Evolutionary conservation across 208 protist genomes (phyloP), one percentile per base, ranked within the genome.

Genomic region (Trypanosomatidae sp.): DNA sequence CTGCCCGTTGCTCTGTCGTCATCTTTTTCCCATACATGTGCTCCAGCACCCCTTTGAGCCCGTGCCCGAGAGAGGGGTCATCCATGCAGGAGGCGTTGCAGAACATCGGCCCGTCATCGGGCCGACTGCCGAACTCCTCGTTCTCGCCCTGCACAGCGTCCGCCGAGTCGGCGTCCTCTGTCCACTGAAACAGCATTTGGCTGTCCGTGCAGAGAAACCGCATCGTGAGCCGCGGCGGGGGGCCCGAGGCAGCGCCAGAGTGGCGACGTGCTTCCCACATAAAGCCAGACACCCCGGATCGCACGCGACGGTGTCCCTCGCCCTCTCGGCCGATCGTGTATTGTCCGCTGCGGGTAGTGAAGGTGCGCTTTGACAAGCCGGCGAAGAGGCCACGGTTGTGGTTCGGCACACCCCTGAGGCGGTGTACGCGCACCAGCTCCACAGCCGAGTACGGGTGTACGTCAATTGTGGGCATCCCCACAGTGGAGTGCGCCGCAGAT

Each of bases 361-460:
- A 82, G 25, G 62, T 52, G 41, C 59, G 64, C 17, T 47, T 25
- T 13, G 62, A 72, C 49, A 89, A 74, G 12, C 71, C 81, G 0
- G 86, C 85, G 49, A 85, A 90, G 28, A 95, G 69, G 25, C 86
- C 85, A 43, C 90, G 81, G 77, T 95, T 84, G 82, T 95, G 79
- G 28, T 91, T 70, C 2, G 87, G 81, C 1, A 87, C 47, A 19
- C 81, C 82, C 52, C 82, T 64, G 39, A 95, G 78, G 0, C 86
- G 81, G 43, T 85, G 74, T 36, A 90, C 77, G 7, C 86, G 82
- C 39, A 90, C 76, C 41, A 88, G 70, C 36, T 88, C 77, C 15
- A 88, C 64, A 0, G 69, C 66, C 12, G 74, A 73, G 76, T 71
- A 74, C 8, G 58, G 52, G 68, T 73, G 19, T 13, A 28, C 71